phyloP scores from a whole-genome alignment of 495 filamentous ascomycete genomes.

The Podospora bellae-mahoneyi region DNA sequence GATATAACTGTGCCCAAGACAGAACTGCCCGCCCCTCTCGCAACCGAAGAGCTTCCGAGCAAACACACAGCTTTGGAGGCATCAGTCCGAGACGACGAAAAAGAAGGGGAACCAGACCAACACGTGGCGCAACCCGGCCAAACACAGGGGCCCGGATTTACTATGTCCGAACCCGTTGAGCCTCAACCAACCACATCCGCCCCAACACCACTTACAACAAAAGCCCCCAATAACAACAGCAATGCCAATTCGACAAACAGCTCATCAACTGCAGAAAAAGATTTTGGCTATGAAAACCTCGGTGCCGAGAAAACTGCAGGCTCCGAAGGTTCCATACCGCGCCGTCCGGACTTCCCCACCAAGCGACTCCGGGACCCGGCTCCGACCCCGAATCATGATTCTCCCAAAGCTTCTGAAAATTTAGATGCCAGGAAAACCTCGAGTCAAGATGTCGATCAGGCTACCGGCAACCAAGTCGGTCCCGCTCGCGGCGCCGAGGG shows the following conservation, averaged over 20 bases:
- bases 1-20: neutral
- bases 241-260: neutral
- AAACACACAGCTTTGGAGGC: slow-evolving; percentile 1
- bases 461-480: slow-evolving; percentile 21
- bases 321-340: slow-evolving; percentile 10
- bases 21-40: neutral
- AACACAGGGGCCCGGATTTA: slow-evolving; percentile 1
- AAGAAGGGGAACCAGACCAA: neutral
- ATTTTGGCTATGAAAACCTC: slow-evolving; percentile 12
- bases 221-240: neutral
- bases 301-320: slow-evolving; percentile 21
- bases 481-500: slow-evolving; percentile 19
- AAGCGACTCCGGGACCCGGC: slow-evolving; percentile 18
- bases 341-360: slow-evolving; percentile 27
- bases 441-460: neutral
- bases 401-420: neutral
- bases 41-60: neutral
- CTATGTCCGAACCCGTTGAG: neutral
- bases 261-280: neutral
- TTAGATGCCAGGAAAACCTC: neutral
- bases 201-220: neutral
- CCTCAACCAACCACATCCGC: slow-evolving; percentile 13
- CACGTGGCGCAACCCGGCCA: slow-evolving; percentile 2
- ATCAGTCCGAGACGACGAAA: slow-evolving; percentile 2
- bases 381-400: slow-evolving; percentile 2